phyloP scores from a whole-genome alignment of 352 stramenopile species.

The Pythium coloratum region DNA sequence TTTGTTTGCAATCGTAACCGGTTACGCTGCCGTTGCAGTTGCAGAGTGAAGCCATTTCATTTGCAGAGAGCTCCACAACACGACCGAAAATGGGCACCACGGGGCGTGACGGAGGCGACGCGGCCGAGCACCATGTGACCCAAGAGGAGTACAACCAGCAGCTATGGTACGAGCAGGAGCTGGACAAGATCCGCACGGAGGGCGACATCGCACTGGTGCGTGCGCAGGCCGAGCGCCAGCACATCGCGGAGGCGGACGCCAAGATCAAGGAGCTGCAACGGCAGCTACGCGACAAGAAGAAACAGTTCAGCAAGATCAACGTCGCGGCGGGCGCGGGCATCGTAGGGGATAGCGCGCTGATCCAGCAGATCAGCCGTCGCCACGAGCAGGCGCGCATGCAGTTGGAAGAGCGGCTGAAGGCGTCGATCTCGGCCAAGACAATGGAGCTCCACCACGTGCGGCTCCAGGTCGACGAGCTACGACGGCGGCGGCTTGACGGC shows the following conservation, averaged over 20 bases:
- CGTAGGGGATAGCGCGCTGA: constrained; percentile 20
- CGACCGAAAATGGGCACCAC: neutral
- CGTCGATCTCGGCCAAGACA: constrained; percentile 41
- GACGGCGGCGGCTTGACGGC: constrained; percentile 42
- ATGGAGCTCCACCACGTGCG: constrained; percentile 57
- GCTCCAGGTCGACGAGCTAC: constrained; percentile 43
- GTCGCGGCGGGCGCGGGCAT: constrained; percentile 1
- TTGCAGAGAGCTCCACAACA: neutral
- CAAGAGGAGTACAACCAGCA: constrained; percentile 21
- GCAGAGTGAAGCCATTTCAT: neutral
- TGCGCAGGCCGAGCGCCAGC: constrained; percentile 88
- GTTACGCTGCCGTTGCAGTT: neutral
- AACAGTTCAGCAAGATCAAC: constrained; percentile 45
- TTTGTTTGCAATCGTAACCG: neutral
- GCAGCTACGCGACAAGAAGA: constrained; percentile 86
- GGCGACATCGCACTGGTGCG: constrained; percentile 65
- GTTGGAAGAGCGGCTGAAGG: constrained; percentile 74
- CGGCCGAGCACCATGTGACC: neutral
- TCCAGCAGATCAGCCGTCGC: constrained; percentile 39
- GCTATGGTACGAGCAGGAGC: constrained; percentile 61
- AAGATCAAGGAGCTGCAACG: constrained; percentile 85
- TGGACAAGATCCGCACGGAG: constrained; percentile 87
- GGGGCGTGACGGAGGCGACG: neutral
- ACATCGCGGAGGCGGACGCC: constrained; percentile 76
- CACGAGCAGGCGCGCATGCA: constrained; percentile 56